Conservation (phyloP, 305 asterid species). For the Fraxinus sp. region DNA sequence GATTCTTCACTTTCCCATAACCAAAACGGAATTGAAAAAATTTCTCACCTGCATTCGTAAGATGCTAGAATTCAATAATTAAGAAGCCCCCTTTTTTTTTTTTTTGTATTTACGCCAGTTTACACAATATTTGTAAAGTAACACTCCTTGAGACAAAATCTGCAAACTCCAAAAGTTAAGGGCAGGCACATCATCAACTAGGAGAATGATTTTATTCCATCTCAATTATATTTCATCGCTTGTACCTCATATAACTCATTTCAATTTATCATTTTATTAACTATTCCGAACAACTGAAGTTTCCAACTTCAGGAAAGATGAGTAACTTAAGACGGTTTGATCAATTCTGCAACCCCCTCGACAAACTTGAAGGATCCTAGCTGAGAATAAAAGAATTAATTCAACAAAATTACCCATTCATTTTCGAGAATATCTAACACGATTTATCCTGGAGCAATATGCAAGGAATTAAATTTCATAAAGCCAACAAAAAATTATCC, state of each 20-base stretch:
- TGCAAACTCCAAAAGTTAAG: not conserved
- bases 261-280: not conserved
- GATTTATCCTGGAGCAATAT: not conserved
- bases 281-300: not conserved
- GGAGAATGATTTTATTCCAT: not conserved
- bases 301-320: not conserved
- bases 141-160: not conserved
- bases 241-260: not conserved
- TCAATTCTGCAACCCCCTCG: not conserved
- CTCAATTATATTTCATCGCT: not conserved
- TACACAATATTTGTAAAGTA: not conserved
- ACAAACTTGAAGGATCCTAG: not conserved
- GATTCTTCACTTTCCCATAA: not conserved
- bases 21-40: not conserved
- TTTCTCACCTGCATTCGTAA: not conserved
- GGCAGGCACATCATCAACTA: not conserved
- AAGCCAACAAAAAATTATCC: not conserved
- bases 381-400: not conserved
- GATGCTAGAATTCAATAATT: not conserved
- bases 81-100: not conserved
- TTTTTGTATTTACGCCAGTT: not conserved
- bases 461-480: not conserved
- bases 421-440: not conserved
- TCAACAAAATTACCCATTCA: not conserved
- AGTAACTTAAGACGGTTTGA: not conserved